Evolutionary conservation across 495 filamentous ascomycete species (phyloP), one percentile per base, ranked within the genome.

Genomic region (Cenococcum geophilum): DNA sequence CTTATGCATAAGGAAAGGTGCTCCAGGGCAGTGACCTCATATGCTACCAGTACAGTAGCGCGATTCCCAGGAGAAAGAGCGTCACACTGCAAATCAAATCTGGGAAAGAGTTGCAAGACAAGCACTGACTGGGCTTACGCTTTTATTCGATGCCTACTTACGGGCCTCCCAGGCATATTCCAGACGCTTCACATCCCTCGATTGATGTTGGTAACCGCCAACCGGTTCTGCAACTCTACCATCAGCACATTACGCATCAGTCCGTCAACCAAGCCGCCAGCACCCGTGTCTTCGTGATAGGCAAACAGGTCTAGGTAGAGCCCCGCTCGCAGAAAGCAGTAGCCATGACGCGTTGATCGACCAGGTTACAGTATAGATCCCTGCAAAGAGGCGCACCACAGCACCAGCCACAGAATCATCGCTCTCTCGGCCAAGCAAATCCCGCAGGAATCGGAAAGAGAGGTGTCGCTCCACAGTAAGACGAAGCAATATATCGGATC

Each of bases 341-440:
- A 32, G 6, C 6, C 3, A 60, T 55, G 58, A 60, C 48, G 58
- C 18, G 48, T 23, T 36, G 9, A 27, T 23, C 10, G 48, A 51
- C 57, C 18, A 20, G 22, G 21, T 14, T 50, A 47, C 59, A 51
- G 34, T 36, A 56, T 36, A 57, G 21, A 1, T 35, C 27, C 37
- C 40, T 4, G 11, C 3, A 52, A 45, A 10, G 35, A 21, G 59
- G 27, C 52, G 49, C 45, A 59, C 55, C 58, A 58, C 53, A 61
- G 2, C 40, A 45, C 53, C 58, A 56, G 63, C 63, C 63, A 65
- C 58, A 58, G 25, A 14, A 53, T 65, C 58, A 61, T 65, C 3
- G 40, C 40, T 4, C 40, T 14, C 14, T 45, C 40, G 11, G 40
- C 40, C 40, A 16, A 18, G 12, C 40, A 45, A 10, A 2, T 1